Evolutionary conservation across 2,329 filamentous ascomycete genomes (phyloP), one percentile per base, ranked within the genome.

Genomic region (Phialocephala subalpina): DNA sequence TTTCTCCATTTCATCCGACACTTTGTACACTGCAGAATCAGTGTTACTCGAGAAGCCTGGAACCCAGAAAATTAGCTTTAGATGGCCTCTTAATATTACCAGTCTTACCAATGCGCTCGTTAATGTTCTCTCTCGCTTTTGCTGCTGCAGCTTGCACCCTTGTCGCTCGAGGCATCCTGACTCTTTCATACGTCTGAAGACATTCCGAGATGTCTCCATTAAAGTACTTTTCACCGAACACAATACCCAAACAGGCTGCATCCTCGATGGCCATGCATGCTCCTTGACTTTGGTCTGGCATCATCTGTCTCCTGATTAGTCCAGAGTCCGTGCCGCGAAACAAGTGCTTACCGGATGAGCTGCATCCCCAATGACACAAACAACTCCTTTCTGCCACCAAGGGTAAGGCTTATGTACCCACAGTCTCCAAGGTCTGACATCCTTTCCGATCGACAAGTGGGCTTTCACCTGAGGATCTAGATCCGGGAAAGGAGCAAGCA

Each of bases 211-310:
- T 72, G 65, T 86, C 78, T 3, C 84, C 84, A 65, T 84, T 84
- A n/a, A 58, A 60, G 33, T 69, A 66, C 36, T 67, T 64, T 7
- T 66, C 33, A 56, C 70, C 71, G 68, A 80, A 79, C 18, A 80
- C 67, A 7, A 77, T 65, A 0, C 78, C 78, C 1, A 80, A 61
- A 0, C 76, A 77, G 0, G 72, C 78, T 7, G 78, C 78, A 64
- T 81, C 78, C 67, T 81, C 79, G 38, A 80, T 77, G 0, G 79
- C 79, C 73, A 76, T 75, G 61, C 77, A 80, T 0, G 75, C 77
- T 7, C 78, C 89, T 75, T 92, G 89, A 64, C 85, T 88, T 74
- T 91, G 89, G 72, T 91, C 83, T 1, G 89, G 88, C 84, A 90
- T 86, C 86, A 90, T 90, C 47, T 52, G 25, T 52, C 20, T 42